These are phyloP conservation scores for Cyclotella distinguenda DNA, from an alignment of 108 stramenopile genomes.

Conservation along the genomic window DNA sequence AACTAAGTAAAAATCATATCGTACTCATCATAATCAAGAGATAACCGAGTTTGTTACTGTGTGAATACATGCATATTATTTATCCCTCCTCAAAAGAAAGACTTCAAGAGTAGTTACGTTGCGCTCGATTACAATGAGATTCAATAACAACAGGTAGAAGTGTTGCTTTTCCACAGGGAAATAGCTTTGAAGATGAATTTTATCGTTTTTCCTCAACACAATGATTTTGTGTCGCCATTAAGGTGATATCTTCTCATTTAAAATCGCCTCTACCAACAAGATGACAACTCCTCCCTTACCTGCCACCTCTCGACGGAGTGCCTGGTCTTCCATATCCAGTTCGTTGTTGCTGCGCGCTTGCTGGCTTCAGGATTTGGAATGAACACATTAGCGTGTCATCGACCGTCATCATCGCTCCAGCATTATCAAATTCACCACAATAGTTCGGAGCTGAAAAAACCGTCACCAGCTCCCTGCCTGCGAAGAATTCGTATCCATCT, in stretches of 20 bases:
- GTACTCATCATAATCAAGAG: background rate
- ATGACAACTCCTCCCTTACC: constrained; percentile 31
- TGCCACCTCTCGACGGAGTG: constrained; percentile 70
- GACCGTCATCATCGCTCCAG: constrained; percentile 98
- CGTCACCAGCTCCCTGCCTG: constrained; percentile 95
- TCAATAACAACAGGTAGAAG: background rate
- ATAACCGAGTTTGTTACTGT: constrained; percentile 16
- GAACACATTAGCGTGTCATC: constrained; percentile 96
- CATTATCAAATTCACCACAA: constrained; percentile 99
- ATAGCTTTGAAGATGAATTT: constrained; percentile 5
- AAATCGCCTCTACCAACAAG: constrained; percentile 14
- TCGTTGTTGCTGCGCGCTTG: constrained; percentile 85
- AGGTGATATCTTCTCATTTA: constrained; percentile 10
- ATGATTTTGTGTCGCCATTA: constrained; percentile 8
- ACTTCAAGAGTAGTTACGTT: background rate
- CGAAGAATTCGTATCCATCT: constrained; percentile 99
- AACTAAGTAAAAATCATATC: too few species aligned
- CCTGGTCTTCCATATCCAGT: constrained; percentile 59
- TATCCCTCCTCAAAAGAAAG: background rate
- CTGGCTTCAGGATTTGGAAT: constrained; percentile 94
- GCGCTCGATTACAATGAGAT: constrained; percentile 1
- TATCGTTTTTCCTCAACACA: background rate
- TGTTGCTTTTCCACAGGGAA: constrained; percentile 5
- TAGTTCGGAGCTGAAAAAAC: constrained; percentile 98
- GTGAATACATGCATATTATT: constrained; percentile 18